A percentile compares a stretch with the other conserved stretches of the same genome.
These are phyloP conservation scores for Medicago truncatula DNA, from an alignment of 306 rosid genomes.

Conservation along the genomic window DNA sequence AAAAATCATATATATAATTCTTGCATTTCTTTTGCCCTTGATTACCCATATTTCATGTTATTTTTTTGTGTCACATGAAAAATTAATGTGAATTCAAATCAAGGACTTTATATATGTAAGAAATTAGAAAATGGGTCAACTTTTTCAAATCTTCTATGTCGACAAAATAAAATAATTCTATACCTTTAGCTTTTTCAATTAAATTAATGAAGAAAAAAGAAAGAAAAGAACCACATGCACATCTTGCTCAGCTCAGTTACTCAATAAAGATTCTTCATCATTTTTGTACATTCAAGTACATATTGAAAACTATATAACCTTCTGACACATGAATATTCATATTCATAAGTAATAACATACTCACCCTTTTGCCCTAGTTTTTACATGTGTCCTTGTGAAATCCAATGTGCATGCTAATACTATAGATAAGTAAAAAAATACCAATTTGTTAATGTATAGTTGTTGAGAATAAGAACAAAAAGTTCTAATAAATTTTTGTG, in stretches of 20 bases:
- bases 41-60: neutral
- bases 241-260: conserved; percentile 27
- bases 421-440: conserved; percentile 17
- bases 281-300: conserved; percentile 49
- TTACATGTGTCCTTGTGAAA: conserved; percentile 45
- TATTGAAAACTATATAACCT: conserved; percentile 33
- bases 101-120: neutral
- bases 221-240: conserved; percentile 41
- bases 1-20: neutral
- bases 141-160: conserved; percentile 13
- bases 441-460: conserved; percentile 29
- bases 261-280: conserved; percentile 39
- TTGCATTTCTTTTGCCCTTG: neutral
- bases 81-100: too few species aligned
- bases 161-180: conserved; percentile 35
- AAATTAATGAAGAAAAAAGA: conserved; percentile 18
- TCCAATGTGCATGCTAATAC: conserved; percentile 28
- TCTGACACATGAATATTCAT: conserved; percentile 50
- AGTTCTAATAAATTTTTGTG: conserved; percentile 45
- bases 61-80: too few species aligned
- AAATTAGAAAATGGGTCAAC: neutral
- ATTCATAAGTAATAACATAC: neutral
- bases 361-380: conserved; percentile 32
- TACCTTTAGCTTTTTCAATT: conserved; percentile 11
- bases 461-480: conserved; percentile 47